Conservation (phyloP, 805 yeast genomes). For the Lipomyces chichibuensis region DNA sequence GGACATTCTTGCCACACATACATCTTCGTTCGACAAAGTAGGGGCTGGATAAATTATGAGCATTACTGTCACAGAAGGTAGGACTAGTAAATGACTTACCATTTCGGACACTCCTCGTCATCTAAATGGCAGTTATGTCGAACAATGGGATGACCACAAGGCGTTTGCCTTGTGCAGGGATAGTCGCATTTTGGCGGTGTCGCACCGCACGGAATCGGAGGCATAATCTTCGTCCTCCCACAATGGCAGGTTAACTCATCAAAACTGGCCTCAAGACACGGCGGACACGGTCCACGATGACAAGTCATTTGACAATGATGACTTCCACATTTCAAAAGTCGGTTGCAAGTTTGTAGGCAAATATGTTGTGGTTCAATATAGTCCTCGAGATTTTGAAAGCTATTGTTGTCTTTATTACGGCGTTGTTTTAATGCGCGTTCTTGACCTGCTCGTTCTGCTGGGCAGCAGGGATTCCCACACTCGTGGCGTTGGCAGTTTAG, state of each 20-base stretch:
- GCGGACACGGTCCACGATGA: constrained; percentile 43
- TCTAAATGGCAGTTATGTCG: constrained; percentile 78
- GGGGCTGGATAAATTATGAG: constrained; percentile 46
- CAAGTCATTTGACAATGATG: constrained; percentile 41
- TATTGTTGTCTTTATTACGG: constrained; percentile 15
- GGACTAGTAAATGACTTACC: constrained; percentile 42
- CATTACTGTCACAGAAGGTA: background rate
- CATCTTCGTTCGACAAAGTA: constrained; percentile 59
- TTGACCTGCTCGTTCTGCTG: constrained; percentile 63
- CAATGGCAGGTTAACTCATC: constrained; percentile 43
- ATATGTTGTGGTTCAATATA: constrained; percentile 40
- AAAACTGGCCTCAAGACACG: constrained; percentile 41
- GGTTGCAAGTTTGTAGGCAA: constrained; percentile 40
- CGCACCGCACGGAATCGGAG: constrained; percentile 45
- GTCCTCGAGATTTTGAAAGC: constrained; percentile 46
- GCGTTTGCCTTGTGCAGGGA: constrained; percentile 37
- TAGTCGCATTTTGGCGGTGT: constrained; percentile 38
- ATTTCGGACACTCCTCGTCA: constrained; percentile 68
- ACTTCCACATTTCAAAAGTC: constrained; percentile 40
- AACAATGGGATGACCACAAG: constrained; percentile 42
- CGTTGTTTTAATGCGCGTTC: constrained; percentile 43
- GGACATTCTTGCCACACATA: constrained; percentile 59
- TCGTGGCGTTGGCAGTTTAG: constrained; percentile 81
- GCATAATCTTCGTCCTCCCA: constrained; percentile 41
- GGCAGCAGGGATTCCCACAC: constrained; percentile 71